Evolutionary conservation across 2,329 filamentous ascomycete species (phyloP).

Genomic region (Aspergillus sp.): DNA sequence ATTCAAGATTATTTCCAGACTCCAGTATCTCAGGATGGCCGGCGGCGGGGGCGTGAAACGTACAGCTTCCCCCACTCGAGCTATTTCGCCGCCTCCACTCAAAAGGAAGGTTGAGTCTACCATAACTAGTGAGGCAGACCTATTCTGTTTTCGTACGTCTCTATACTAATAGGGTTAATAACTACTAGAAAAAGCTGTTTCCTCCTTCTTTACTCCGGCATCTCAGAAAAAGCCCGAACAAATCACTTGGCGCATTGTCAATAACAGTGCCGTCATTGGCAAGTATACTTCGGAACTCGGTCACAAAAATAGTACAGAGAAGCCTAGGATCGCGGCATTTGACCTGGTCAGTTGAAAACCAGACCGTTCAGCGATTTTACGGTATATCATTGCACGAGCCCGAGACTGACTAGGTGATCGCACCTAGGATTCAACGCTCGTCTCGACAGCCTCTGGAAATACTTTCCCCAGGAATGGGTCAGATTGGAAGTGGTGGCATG

Average conservation of each 20-base stretch:
- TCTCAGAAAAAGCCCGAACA: slow-evolving; percentile 82
- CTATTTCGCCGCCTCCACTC: slow-evolving; percentile 59
- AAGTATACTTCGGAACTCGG: slow-evolving; percentile 57
- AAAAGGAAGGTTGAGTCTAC: slow-evolving; percentile 58
- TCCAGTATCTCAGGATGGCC: slow-evolving; percentile 27
- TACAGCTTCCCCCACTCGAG: slow-evolving; percentile 36
- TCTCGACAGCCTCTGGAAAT: slow-evolving; percentile 77
- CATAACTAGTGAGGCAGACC: slow-evolving; percentile 51
- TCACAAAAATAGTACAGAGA: slow-evolving; percentile 17
- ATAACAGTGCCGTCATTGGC: slow-evolving; percentile 74
- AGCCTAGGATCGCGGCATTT: slow-evolving; percentile 47
- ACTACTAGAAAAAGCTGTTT: slow-evolving; percentile 57
- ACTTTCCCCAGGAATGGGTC: slow-evolving; percentile 68
- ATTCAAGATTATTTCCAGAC: slow-evolving; percentile 12
- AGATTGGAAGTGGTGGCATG: slow-evolving; percentile 96
- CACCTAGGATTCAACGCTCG: slow-evolving; percentile 79
- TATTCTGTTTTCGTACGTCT: neutral
- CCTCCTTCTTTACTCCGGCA: slow-evolving; percentile 82
- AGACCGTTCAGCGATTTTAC: neutral
- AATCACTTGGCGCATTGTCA: slow-evolving; percentile 68
- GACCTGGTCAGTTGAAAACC: slow-evolving; percentile 41
- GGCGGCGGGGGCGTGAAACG: slow-evolving; percentile 36
- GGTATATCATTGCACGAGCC: neutral
- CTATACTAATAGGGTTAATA: neutral
- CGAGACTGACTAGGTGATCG: neutral